phyloP scores from a whole-genome alignment of 495 filamentous ascomycete genomes.

The Pyrenopolyporus hunteri region DNA sequence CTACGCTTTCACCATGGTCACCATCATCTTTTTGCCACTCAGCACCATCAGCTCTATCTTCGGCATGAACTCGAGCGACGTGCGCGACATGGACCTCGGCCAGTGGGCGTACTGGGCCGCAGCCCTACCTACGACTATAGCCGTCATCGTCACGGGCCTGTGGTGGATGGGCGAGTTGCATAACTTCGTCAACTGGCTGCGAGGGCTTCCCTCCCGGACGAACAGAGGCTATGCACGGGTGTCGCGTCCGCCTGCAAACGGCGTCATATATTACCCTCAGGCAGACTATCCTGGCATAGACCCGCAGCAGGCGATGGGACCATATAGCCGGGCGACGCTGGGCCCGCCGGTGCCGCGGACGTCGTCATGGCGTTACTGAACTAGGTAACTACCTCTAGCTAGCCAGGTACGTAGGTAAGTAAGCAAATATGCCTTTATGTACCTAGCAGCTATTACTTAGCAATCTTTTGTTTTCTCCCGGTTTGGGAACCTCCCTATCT shows the following conservation, averaged over 20 bases:
- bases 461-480: constrained; percentile 7
- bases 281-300: constrained; percentile 25
- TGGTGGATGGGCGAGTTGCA: constrained; percentile 45
- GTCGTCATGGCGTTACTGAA: constrained; percentile 19
- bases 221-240: constrained; percentile 26
- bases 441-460: too few relatives aligned
- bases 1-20: constrained; percentile 68
- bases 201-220: constrained; percentile 20
- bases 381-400: neutral
- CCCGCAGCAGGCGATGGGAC: constrained; percentile 15
- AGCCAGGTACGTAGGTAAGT: neutral
- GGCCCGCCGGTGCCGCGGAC: constrained; percentile 30
- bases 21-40: constrained; percentile 68
- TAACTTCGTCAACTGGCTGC: constrained; percentile 33
- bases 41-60: constrained; percentile 69
- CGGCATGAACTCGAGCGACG: constrained; percentile 63
- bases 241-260: constrained; percentile 28
- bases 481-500: constrained; percentile 24
- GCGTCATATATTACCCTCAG: constrained; percentile 34
- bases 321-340: constrained; percentile 28
- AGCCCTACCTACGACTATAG: constrained; percentile 52
- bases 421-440: too few relatives aligned
- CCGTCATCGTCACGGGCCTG: constrained; percentile 47
- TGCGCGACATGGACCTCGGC: constrained; percentile 54
- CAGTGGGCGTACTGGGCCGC: constrained; percentile 59